These are phyloP conservation scores for Fusarium citri DNA, from an alignment of 2,329 filamentous ascomycete species.

Conservation along the genomic window DNA sequence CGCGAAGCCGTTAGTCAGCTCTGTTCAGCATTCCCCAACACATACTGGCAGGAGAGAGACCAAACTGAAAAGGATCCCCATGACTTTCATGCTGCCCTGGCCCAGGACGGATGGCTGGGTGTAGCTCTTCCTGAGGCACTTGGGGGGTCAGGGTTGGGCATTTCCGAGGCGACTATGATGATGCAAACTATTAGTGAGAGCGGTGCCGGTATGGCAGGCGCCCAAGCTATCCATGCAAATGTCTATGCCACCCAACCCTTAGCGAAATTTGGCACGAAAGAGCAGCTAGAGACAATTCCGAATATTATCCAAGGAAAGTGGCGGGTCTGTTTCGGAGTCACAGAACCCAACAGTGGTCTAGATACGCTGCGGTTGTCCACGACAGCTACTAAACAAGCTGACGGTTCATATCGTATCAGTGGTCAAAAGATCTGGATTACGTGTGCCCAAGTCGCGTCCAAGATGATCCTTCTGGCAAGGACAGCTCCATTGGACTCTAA, in stretches of 20 bases:
- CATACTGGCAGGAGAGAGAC: slow-evolving; percentile 82
- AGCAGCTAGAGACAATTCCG: slow-evolving; percentile 73
- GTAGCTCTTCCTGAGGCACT: slow-evolving; percentile 81
- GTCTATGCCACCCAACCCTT: slow-evolving; percentile 82
- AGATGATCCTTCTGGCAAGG: slow-evolving; percentile 85
- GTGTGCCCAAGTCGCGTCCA: slow-evolving; percentile 81
- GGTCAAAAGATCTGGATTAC: slow-evolving; percentile 94
- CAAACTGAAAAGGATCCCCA: slow-evolving; percentile 76
- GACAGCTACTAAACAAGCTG: slow-evolving; percentile 63
- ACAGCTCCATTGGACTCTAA: slow-evolving; percentile 76
- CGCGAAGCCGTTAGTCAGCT: slow-evolving; percentile 76
- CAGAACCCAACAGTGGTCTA: slow-evolving; percentile 84
- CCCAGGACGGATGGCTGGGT: slow-evolving; percentile 82
- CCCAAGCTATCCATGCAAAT: slow-evolving; percentile 72
- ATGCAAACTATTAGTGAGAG: slow-evolving; percentile 83
- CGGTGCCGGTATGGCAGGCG: slow-evolving; percentile 81
- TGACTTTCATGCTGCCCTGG: slow-evolving; percentile 80
- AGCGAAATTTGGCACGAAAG: slow-evolving; percentile 75
- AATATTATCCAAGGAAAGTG: slow-evolving; percentile 78
- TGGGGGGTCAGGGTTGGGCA: slow-evolving; percentile 80
- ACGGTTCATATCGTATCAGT: slow-evolving; percentile 73
- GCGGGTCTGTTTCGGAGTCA: slow-evolving; percentile 84
- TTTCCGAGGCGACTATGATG: slow-evolving; percentile 88
- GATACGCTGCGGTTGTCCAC: slow-evolving; percentile 80
- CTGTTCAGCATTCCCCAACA: slow-evolving; percentile 78